Conservation (phyloP, 2,329 filamentous ascomycete species). For the Setomelanomma holmii region DNA sequence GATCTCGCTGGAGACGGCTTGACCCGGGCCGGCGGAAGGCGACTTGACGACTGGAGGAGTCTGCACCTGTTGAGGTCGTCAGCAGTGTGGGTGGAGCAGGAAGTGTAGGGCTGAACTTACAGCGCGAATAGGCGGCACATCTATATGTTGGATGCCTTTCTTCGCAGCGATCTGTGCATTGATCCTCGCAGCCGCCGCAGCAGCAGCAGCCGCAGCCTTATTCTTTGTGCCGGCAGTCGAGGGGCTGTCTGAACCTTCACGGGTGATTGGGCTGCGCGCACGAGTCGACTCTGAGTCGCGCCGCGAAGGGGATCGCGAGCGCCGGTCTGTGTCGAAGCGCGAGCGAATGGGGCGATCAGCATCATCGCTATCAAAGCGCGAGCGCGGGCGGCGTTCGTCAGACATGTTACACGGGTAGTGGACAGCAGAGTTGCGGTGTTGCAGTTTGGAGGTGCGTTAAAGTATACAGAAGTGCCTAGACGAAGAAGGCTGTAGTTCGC, state of each 20-base stretch:
- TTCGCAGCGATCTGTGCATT: conserved; percentile 62
- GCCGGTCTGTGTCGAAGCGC: conserved; percentile 73
- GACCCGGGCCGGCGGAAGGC: conserved; percentile 57
- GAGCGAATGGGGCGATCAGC: conserved; percentile 68
- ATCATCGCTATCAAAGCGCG: conserved; percentile 92
- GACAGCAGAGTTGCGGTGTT: conserved; percentile 1
- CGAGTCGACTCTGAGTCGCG: conserved; percentile 71
- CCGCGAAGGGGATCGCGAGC: conserved; percentile 75
- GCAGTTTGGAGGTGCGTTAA: conserved; percentile 1
- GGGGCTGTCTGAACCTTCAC: conserved; percentile 56
- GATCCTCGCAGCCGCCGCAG: conserved; percentile 71
- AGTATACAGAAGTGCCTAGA: conserved; percentile 8
- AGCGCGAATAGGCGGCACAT: conserved; percentile 79
- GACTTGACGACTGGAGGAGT: conserved; percentile 63
- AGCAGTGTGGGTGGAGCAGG: conserved; percentile 10
- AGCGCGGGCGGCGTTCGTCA: conserved; percentile 84
- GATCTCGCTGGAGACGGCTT: conserved; percentile 77
- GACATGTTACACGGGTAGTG: conserved; percentile 64
- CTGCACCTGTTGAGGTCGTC: conserved; percentile 41
- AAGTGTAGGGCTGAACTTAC: conserved; percentile 48
- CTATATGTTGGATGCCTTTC: conserved; percentile 88
- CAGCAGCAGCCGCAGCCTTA: conserved; percentile 79
- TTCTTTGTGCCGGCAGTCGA: conserved; percentile 55
- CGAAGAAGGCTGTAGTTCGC: conserved; percentile 1
- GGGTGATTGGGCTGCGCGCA: conserved; percentile 79